Percentiles rank a stretch among this genome's conserved stretches.
These are phyloP conservation scores for Fraxinus cuspidata DNA, from an alignment of 257 asterid species.

Conservation along the genomic window DNA sequence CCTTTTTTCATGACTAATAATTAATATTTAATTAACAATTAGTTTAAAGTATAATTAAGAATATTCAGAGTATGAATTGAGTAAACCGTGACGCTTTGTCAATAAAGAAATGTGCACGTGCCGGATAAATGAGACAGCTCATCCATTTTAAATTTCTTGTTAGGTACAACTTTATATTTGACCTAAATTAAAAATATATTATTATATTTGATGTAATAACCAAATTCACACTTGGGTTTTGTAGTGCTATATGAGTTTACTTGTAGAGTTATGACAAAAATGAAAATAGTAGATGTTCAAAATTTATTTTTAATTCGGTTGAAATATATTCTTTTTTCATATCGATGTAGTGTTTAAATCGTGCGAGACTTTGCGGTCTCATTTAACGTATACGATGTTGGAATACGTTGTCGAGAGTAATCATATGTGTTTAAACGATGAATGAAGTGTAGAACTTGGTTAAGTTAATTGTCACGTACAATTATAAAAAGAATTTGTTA, in stretches of 20 bases:
- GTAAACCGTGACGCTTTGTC: background rate
- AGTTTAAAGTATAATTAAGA: background rate
- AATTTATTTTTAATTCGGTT: too few species aligned
- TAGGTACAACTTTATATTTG: slow-evolving; percentile 1
- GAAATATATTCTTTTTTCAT: background rate
- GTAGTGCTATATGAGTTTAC: background rate
- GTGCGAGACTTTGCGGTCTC: background rate
- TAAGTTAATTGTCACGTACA: too few species aligned
- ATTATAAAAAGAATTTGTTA: too few species aligned
- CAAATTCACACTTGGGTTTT: background rate
- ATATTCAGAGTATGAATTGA: background rate
- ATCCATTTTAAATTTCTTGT: background rate
- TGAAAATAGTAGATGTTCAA: background rate
- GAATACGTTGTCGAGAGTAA: too few species aligned
- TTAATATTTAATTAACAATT: background rate
- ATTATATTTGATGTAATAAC: background rate
- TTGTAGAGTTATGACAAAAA: background rate
- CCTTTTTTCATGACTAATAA: background rate
- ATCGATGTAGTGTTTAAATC: background rate
- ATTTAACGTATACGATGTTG: background rate
- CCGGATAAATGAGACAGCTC: background rate
- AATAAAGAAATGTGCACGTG: background rate
- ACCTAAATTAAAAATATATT: background rate
- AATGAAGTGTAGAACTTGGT: too few species aligned
- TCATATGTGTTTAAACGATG: too few species aligned